These are phyloP conservation scores for Colletotrichum ledebouriae DNA, from an alignment of 2,329 filamentous ascomycete genomes.

Conservation along the genomic window DNA sequence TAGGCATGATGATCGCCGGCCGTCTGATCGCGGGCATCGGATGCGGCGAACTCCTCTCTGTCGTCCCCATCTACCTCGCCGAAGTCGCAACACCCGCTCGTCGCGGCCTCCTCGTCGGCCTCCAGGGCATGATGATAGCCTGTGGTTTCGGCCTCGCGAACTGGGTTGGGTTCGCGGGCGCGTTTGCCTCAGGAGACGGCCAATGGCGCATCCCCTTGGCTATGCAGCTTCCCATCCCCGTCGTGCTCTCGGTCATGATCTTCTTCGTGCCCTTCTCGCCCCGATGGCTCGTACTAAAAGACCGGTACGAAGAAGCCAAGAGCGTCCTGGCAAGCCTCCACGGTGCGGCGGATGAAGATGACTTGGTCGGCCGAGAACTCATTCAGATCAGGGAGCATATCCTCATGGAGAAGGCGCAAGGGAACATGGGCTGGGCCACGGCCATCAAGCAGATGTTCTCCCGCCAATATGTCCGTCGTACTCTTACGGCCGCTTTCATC, in stretches of 20 bases:
- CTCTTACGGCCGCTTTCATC: slow-evolving; percentile 50
- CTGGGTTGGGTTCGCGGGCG: slow-evolving; percentile 53
- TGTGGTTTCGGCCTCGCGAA: slow-evolving; percentile 50
- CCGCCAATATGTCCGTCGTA: slow-evolving; percentile 48
- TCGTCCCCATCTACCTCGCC: slow-evolving; percentile 48
- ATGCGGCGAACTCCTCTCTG: slow-evolving; percentile 44
- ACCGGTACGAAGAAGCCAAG: slow-evolving; percentile 43
- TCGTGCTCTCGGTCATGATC: slow-evolving; percentile 44
- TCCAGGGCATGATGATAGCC: slow-evolving; percentile 46
- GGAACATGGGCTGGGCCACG: slow-evolving; percentile 42
- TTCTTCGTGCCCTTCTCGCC: slow-evolving; percentile 47
- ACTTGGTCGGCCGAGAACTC: slow-evolving; percentile 46
- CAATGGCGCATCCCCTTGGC: slow-evolving; percentile 49
- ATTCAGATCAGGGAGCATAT: slow-evolving; percentile 50
- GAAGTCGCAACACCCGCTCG: slow-evolving; percentile 46
- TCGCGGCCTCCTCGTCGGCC: slow-evolving; percentile 46
- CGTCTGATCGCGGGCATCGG: slow-evolving; percentile 44
- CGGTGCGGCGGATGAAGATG: slow-evolving; percentile 42
- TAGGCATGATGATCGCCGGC: slow-evolving; percentile 49
- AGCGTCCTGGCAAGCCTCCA: slow-evolving; percentile 42
- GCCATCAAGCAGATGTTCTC: slow-evolving; percentile 45
- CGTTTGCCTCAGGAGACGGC: slow-evolving; percentile 48
- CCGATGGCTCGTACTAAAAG: slow-evolving; percentile 43
- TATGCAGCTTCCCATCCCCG: slow-evolving; percentile 45
- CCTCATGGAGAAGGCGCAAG: slow-evolving; percentile 45